A percentile compares a stretch with the other conserved stretches of the same genome.
Conservation (phyloP, 1,284 basidiomycete genomes). For the Peniophora sp. region DNA sequence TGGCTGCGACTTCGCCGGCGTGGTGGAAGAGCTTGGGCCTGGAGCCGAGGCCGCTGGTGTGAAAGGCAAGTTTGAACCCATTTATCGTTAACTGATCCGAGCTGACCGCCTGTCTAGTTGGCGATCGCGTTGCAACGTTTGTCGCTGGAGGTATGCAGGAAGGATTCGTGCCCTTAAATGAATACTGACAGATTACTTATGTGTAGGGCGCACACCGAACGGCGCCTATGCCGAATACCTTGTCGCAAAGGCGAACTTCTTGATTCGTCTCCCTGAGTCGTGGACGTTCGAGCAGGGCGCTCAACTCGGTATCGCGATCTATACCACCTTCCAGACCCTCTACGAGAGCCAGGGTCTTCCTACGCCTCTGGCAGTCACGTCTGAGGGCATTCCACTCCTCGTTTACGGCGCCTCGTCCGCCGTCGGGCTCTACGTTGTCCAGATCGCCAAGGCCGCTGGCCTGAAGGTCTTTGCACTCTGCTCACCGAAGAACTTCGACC, state of each 20-base stretch:
- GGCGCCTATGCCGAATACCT: not conserved
- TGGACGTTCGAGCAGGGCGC: not conserved
- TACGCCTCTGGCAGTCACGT: not conserved
- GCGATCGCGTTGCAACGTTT: not conserved
- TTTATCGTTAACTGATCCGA: no score
- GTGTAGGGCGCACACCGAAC: not conserved
- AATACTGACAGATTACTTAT: not conserved
- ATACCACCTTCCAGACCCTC: not conserved
- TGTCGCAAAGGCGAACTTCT: not conserved
- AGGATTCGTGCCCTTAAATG: not conserved
- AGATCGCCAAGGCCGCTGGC: not conserved
- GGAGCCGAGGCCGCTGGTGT: not conserved
- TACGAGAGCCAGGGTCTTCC: not conserved
- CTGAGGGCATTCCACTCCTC: not conserved
- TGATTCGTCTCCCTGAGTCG: not conserved
- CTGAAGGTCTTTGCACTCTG: not conserved
- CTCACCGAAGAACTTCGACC: not conserved
- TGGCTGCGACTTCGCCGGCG: slow-evolving; percentile 1
- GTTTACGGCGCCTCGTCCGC: not conserved
- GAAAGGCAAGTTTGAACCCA: no score
- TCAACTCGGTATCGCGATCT: slow-evolving; percentile 1
- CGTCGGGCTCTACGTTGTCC: not conserved
- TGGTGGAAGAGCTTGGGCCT: slow-evolving; percentile 1
- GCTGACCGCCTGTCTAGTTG: not conserved
- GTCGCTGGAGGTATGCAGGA: not conserved